Percentiles rank a stretch among this genome's conserved stretches.
phyloP scores from a whole-genome alignment of 352 stramenopile genomes.

The Pilasporangium apinafurcum region DNA sequence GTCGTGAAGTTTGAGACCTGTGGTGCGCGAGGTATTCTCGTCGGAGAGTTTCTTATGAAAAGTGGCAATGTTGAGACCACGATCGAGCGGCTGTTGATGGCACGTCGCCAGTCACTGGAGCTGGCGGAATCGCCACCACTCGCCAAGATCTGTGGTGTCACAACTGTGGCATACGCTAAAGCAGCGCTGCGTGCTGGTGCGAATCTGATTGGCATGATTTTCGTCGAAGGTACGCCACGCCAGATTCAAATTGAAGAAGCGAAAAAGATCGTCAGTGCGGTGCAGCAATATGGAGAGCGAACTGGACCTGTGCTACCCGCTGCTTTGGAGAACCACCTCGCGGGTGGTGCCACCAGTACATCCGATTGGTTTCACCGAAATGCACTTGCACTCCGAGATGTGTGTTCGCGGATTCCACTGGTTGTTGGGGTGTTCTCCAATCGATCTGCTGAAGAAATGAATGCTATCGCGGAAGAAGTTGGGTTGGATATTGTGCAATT shows the following conservation, averaged over 20 bases:
- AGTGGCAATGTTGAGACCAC: conserved; percentile 82
- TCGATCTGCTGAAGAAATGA: conserved; percentile 90
- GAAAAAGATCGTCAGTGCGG: conserved; percentile 86
- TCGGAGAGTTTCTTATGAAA: conserved; percentile 98
- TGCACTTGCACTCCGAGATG: conserved; percentile 48
- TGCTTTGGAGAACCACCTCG: conserved; percentile 25
- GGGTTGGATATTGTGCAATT: conserved; percentile 97
- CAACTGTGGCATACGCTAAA: conserved; percentile 89
- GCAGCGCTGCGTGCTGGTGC: conserved; percentile 88
- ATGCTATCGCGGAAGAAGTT: conserved; percentile 77
- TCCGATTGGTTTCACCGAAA: conserved; percentile 82
- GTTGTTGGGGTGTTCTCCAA: conserved; percentile 97
- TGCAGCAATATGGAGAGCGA: conserved; percentile 94
- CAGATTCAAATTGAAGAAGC: conserved; percentile 79
- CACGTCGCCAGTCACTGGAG: conserved; percentile 20
- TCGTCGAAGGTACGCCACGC: conserved; percentile 90
- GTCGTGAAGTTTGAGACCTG: conserved; percentile 89
- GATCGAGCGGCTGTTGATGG: conserved; percentile 75
- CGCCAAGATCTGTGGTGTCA: conserved; percentile 95
- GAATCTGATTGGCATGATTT: conserved; percentile 97
- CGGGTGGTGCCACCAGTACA: conserved; percentile 9
- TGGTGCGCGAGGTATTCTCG: conserved; percentile 86
- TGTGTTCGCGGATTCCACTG: conserved; percentile 73
- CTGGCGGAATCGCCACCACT: conserved; percentile 37
- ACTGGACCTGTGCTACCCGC: conserved; percentile 48